Evolutionary conservation across 768 basidiomycete species (phyloP).

Genomic region (Lactifluus volemus): DNA sequence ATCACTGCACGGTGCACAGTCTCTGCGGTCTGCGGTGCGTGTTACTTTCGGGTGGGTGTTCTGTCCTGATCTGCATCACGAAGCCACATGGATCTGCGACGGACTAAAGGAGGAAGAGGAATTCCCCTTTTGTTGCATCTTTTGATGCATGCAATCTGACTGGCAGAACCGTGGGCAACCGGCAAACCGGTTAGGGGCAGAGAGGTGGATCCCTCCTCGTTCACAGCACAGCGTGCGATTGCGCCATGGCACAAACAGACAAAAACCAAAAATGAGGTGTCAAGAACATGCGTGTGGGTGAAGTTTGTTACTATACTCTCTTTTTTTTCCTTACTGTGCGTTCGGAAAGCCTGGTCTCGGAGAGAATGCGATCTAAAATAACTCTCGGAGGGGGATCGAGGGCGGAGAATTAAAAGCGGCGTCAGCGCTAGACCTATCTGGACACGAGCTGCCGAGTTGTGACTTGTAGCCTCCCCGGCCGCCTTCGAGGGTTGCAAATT

Average conservation of each 20-base stretch:
- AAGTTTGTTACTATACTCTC: not conserved
- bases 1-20: not conserved
- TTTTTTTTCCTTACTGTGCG: not conserved
- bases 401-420: not conserved
- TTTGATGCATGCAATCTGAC: not conserved
- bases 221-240: not conserved
- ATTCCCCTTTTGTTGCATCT: not conserved
- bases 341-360: not conserved
- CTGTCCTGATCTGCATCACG: not conserved
- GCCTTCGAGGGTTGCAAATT: not conserved
- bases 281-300: not conserved
- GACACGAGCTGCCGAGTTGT: not conserved
- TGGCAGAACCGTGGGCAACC: not conserved
- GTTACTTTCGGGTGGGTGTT: not conserved
- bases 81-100: not conserved
- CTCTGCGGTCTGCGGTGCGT: not conserved
- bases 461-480: not conserved
- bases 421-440: not conserved
- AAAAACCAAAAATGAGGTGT: not conserved
- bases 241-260: no score
- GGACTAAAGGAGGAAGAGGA: not conserved
- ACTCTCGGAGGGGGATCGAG: not conserved
- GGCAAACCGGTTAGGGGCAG: not conserved
- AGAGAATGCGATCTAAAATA: not conserved
- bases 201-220: not conserved